Percentiles rank a stretch among this genome's conserved stretches.
These are phyloP conservation scores for Tirmania nivea DNA, from an alignment of 495 filamentous ascomycete genomes.

Conservation along the genomic window DNA sequence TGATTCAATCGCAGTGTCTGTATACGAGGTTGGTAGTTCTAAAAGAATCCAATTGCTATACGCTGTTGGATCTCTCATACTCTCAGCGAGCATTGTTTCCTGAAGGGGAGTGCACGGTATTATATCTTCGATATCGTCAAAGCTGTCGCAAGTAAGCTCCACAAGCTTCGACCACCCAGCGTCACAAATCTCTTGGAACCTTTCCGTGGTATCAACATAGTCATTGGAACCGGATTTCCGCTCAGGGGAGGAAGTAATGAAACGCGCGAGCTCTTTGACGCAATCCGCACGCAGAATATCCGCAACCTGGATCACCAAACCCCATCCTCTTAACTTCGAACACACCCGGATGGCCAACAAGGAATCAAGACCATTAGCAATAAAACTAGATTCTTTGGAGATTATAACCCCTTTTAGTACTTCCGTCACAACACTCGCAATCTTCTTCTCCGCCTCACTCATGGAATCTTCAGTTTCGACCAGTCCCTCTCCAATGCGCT, in stretches of 20 bases:
- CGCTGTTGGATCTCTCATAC: slow-evolving; percentile 27
- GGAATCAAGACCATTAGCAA: slow-evolving; percentile 45
- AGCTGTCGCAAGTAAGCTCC: neutral
- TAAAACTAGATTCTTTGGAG: slow-evolving; percentile 25
- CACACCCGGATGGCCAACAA: slow-evolving; percentile 45
- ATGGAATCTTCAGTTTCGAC: slow-evolving; percentile 17
- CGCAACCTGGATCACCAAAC: slow-evolving; percentile 29
- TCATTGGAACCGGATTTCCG: neutral
- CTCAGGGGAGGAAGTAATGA: slow-evolving; percentile 1
- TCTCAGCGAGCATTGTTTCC: slow-evolving; percentile 55
- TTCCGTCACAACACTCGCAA: slow-evolving; percentile 26
- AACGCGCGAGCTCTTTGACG: slow-evolving; percentile 13
- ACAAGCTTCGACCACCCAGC: neutral
- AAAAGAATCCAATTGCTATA: slow-evolving; percentile 62
- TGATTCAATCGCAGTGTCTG: slow-evolving; percentile 19
- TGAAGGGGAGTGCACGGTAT: slow-evolving; percentile 48
- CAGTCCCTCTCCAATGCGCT: neutral
- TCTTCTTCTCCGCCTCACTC: slow-evolving; percentile 24
- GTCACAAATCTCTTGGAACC: slow-evolving; percentile 3
- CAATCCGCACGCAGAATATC: slow-evolving; percentile 36
- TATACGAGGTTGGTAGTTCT: slow-evolving; percentile 22
- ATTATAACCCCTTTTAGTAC: slow-evolving; percentile 26
- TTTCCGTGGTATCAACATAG: neutral
- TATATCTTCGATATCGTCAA: slow-evolving; percentile 28
- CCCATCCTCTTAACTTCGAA: slow-evolving; percentile 31